Percentiles rank a stretch among this genome's conserved stretches.
phyloP scores from a whole-genome alignment of 495 filamentous ascomycete genomes.

The Cercophora sp. region DNA sequence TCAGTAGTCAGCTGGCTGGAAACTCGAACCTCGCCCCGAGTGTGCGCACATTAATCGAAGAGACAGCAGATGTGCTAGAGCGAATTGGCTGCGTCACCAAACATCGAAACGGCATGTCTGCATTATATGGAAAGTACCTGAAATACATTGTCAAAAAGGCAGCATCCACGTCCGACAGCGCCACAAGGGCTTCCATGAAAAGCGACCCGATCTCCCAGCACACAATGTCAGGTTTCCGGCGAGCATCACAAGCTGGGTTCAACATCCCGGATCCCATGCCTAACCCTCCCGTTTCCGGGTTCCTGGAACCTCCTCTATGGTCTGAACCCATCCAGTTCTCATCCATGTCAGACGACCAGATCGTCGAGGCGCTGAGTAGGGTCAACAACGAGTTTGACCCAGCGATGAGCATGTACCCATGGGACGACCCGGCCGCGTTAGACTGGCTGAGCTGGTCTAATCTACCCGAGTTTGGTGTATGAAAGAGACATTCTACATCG shows the following conservation, averaged over 20 bases:
- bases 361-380: conserved; percentile 58
- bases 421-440: conserved; percentile 53
- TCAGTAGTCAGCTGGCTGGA: conserved; percentile 54
- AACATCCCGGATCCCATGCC: conserved; percentile 16
- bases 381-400: conserved; percentile 54
- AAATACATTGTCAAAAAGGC: conserved; percentile 52
- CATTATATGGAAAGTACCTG: conserved; percentile 59
- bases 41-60: conserved; percentile 62
- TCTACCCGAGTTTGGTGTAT: conserved; percentile 35
- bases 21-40: conserved; percentile 63
- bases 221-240: conserved; percentile 6
- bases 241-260: conserved; percentile 13
- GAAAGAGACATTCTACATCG: conserved; percentile 7
- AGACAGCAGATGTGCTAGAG: conserved; percentile 64
- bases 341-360: conserved; percentile 63
- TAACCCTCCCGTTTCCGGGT: conserved; percentile 17
- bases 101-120: conserved; percentile 61
- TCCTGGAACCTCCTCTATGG: conserved; percentile 35
- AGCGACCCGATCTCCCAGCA: conserved; percentile 9
- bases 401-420: conserved; percentile 46
- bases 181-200: conserved; percentile 10
- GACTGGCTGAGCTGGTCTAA: conserved; percentile 61
- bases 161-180: conserved; percentile 14
- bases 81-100: conserved; percentile 59
- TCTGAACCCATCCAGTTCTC: conserved; percentile 59